phyloP scores from a whole-genome alignment of 2,329 filamentous ascomycete genomes.

The Rhytidhysteron rufulum region DNA sequence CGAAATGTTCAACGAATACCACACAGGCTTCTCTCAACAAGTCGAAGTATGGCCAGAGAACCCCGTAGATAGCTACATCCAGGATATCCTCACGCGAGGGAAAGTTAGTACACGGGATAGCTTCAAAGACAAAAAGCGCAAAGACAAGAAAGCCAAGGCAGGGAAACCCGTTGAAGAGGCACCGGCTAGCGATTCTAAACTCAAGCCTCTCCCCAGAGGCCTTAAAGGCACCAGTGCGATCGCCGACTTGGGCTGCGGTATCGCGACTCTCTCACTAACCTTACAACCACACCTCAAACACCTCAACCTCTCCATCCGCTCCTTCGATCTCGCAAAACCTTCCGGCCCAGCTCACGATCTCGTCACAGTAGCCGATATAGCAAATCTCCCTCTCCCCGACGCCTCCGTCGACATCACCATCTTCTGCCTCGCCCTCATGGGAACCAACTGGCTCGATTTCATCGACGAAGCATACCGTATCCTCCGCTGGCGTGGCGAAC shows the following conservation, averaged over 20 bases:
- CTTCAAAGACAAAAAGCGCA: constrained; percentile 40
- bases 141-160: constrained; percentile 25
- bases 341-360: constrained; percentile 66
- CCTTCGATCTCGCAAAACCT: constrained; percentile 81
- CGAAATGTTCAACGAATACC: constrained; percentile 94
- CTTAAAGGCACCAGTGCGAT: constrained; percentile 67
- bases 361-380: constrained; percentile 86
- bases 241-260: constrained; percentile 90
- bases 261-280: constrained; percentile 72
- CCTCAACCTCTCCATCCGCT: constrained; percentile 70
- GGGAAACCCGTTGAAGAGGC: constrained; percentile 20
- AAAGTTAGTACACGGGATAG: constrained; percentile 42
- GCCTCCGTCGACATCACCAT: constrained; percentile 80
- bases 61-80: constrained; percentile 83
- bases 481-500: constrained; percentile 88
- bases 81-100: constrained; percentile 65
- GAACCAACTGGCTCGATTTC: constrained; percentile 96
- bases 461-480: constrained; percentile 93
- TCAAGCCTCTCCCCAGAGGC: constrained; percentile 64
- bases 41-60: constrained; percentile 96
- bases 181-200: constrained; percentile 14
- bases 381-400: constrained; percentile 71
- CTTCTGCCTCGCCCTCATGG: constrained; percentile 97
- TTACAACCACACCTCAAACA: constrained; percentile 62
- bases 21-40: constrained; percentile 92